These are phyloP conservation scores for Acacia confusa DNA, from an alignment of 306 rosid species.

Conservation along the genomic window DNA sequence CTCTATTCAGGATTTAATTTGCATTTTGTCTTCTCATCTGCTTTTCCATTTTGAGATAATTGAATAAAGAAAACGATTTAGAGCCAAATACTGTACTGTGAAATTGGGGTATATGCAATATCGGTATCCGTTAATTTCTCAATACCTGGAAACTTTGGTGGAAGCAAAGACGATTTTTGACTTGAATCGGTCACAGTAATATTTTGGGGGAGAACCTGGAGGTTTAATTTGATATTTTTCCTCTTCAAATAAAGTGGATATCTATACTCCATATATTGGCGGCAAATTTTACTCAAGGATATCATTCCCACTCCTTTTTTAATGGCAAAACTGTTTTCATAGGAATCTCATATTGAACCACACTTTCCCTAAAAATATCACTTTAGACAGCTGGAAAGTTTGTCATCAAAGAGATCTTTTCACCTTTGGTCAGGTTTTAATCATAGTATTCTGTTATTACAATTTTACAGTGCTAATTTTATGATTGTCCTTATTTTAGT, in stretches of 20 bases:
- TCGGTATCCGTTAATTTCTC: neutral
- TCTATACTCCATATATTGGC: neutral
- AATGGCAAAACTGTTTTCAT: neutral
- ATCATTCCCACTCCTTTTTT: neutral
- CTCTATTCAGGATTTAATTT: neutral
- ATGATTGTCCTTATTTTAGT: conserved; percentile 4
- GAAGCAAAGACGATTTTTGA: neutral
- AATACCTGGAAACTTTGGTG: neutral
- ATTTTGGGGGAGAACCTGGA: neutral
- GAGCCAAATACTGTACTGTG: neutral
- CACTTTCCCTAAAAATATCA: neutral
- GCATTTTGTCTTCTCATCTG: neutral
- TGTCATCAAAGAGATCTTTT: neutral
- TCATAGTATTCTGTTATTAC: neutral
- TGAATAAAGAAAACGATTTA: neutral
- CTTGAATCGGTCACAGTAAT: neutral
- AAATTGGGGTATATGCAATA: neutral
- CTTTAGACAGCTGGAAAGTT: neutral
- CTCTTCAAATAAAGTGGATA: neutral
- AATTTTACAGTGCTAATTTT: neutral
- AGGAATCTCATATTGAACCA: neutral
- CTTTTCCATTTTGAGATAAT: neutral
- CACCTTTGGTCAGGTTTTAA: neutral
- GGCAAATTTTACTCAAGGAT: neutral
- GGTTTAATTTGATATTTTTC: neutral